phyloP scores from a whole-genome alignment of 106 monocot genomes.

The Dioscorea alata region DNA sequence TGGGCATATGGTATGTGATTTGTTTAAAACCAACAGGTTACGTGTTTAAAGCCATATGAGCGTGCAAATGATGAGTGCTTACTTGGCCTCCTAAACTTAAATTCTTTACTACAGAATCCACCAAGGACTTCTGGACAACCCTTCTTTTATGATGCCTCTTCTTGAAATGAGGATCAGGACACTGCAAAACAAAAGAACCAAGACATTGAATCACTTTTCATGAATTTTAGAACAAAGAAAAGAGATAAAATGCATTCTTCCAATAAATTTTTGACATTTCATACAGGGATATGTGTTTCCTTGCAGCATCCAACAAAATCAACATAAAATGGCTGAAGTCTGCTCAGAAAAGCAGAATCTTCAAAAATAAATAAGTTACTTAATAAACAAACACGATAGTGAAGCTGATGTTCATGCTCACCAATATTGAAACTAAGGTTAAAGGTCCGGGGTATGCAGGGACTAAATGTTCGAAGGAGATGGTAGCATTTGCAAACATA shows the following conservation, averaged over 20 bases:
- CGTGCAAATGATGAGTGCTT: conserved; percentile 2
- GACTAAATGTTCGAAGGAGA: conserved; percentile 71
- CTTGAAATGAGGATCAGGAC: conserved; percentile 94
- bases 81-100: conserved; percentile 67
- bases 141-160: conserved; percentile 89
- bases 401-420: conserved; percentile 16
- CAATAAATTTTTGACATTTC: too few species aligned
- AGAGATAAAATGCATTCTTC: too few species aligned
- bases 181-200: conserved; percentile 31
- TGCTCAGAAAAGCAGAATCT: too few species aligned
- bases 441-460: conserved; percentile 78
- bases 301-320: too few species aligned
- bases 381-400: too few species aligned
- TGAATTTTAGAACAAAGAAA: too few species aligned
- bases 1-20: not conserved
- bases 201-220: not conserved
- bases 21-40: not conserved
- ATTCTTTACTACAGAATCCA: conserved; percentile 69
- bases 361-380: too few species aligned
- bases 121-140: conserved; percentile 57
- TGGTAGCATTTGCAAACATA: conserved; percentile 78
- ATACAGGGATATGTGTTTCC: too few species aligned
- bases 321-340: too few species aligned
- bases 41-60: not conserved
- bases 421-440: conserved; percentile 77